Evolutionary conservation across 352 stramenopile genomes (phyloP).

Genomic region (Globisporangium paroecandrum): DNA sequence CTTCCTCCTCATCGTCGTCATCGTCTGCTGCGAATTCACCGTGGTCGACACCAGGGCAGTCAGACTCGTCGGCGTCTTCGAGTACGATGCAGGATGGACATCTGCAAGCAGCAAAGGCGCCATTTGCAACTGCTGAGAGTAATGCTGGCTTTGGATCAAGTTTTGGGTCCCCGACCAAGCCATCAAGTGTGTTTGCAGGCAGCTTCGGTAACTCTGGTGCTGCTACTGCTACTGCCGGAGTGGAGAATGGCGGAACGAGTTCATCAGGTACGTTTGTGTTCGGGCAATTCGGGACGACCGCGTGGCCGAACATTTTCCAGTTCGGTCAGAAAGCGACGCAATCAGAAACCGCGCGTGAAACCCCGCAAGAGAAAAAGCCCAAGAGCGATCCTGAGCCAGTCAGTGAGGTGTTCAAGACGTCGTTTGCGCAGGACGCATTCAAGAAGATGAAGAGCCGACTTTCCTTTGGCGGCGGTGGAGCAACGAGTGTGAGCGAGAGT

Average conservation of each 20-base stretch:
- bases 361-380: background rate
- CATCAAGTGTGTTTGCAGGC: conserved; percentile 5
- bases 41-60: background rate
- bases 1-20: background rate
- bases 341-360: background rate
- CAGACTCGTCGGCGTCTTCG: background rate
- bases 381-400: background rate
- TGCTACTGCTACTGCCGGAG: background rate
- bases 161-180: background rate
- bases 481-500: background rate
- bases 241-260: background rate
- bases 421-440: conserved; percentile 18
- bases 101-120: background rate
- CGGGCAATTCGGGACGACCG: background rate
- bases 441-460: conserved; percentile 16
- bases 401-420: conserved; percentile 11
- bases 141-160: background rate
- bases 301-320: conserved; percentile 1
- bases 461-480: conserved; percentile 1
- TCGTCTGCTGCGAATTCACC: conserved; percentile 2
- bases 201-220: background rate
- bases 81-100: background rate
- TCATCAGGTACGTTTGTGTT: background rate
- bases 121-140: background rate
- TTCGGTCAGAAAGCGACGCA: background rate